Evolutionary conservation across 2,329 filamentous ascomycete genomes (phyloP).

Genomic region (Canariomyces notabilis): DNA sequence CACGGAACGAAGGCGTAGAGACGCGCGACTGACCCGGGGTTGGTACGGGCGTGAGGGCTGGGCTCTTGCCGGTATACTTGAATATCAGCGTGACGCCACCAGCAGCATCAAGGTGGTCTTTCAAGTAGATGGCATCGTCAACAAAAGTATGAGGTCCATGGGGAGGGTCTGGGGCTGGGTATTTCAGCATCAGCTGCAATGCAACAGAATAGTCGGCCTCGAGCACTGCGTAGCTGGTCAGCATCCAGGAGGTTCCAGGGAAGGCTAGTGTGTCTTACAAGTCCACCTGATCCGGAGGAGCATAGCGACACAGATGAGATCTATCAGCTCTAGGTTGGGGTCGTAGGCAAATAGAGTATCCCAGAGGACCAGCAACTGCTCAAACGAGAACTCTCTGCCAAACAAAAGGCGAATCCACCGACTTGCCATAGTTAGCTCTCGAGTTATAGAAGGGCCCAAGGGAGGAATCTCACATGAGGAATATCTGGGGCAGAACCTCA

Average conservation of each 20-base stretch:
- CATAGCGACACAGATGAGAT: constrained; percentile 92
- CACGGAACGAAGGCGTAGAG: constrained; percentile 33
- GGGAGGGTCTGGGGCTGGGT: constrained; percentile 61
- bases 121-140: constrained; percentile 74
- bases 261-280: constrained; percentile 43
- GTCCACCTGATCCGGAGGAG: constrained; percentile 87
- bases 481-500: constrained; percentile 93
- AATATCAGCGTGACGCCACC: constrained; percentile 62
- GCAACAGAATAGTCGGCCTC: constrained; percentile 84
- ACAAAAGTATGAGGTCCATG: constrained; percentile 74
- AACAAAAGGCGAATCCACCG: constrained; percentile 94
- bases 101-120: constrained; percentile 55
- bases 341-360: constrained; percentile 87
- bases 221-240: constrained; percentile 52
- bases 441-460: neutral
- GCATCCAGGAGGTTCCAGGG: neutral
- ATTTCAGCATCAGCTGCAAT: constrained; percentile 76
- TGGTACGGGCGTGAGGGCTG: constrained; percentile 27
- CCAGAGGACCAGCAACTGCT: constrained; percentile 80
- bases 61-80: constrained; percentile 62
- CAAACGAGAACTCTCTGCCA: constrained; percentile 86
- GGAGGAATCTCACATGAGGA: constrained; percentile 64
- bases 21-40: constrained; percentile 25
- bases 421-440: constrained; percentile 38
- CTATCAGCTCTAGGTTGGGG: constrained; percentile 71